Evolutionary conservation across 768 basidiomycete species (phyloP).

Genomic region (Cantharellus anzutake): DNA sequence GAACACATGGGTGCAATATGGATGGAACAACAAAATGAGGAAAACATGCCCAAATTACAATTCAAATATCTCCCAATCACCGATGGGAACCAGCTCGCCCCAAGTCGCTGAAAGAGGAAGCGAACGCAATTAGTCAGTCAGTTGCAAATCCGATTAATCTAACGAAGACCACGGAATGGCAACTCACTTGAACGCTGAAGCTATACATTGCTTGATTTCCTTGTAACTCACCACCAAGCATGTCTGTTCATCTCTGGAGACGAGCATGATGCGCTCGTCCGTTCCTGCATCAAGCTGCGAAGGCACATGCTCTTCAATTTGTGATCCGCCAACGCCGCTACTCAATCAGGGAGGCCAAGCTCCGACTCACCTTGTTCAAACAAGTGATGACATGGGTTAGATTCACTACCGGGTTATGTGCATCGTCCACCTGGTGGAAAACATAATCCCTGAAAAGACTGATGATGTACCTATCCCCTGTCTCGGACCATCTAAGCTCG

Average conservation of each 20-base stretch:
- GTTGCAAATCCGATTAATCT: background rate
- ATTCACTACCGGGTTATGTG: constrained; percentile 76
- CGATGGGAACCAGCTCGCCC: background rate
- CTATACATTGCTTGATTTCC: constrained; percentile 73
- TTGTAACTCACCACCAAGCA: constrained; percentile 87
- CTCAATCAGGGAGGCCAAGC: background rate
- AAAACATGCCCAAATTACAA: no score
- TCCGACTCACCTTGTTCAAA: constrained; percentile 65
- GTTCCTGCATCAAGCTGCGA: constrained; percentile 74
- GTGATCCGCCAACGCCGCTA: background rate
- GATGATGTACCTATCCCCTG: constrained; percentile 93
- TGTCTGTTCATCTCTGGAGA: constrained; percentile 88
- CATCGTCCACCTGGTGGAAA: constrained; percentile 91
- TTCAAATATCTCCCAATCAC: no score
- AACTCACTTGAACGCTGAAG: constrained; percentile 64
- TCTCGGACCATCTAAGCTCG: constrained; percentile 94
- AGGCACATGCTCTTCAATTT: background rate
- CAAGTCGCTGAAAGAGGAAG: background rate
- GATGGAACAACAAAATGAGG: no score
- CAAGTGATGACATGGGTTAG: constrained; percentile 80
- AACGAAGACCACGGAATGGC: background rate
- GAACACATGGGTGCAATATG: no score
- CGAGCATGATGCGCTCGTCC: constrained; percentile 88
- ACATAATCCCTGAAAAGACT: constrained; percentile 97
- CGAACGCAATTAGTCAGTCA: background rate